Conservation (phyloP, 495 filamentous ascomycete species). For the Daldinia vernicosa region DNA sequence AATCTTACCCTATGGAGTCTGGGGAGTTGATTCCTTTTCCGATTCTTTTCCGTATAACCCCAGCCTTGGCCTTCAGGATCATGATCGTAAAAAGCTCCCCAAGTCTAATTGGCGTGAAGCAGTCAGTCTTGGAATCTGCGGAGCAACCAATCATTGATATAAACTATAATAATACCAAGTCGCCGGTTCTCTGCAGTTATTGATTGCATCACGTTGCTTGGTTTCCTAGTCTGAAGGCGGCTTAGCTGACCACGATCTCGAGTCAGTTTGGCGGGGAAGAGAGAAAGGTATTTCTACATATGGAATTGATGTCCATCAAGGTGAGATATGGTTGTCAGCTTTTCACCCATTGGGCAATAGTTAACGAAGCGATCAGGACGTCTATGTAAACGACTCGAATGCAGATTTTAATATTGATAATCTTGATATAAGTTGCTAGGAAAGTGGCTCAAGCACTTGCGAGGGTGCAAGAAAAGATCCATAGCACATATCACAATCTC, state of each 20-base stretch:
- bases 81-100: slow-evolving; percentile 35
- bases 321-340: neutral
- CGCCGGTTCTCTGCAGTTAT: slow-evolving; percentile 25
- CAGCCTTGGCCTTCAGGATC: slow-evolving; percentile 37
- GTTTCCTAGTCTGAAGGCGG: slow-evolving; percentile 30
- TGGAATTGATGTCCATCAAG: slow-evolving; percentile 17
- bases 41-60: slow-evolving; percentile 43
- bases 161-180: slow-evolving; percentile 27
- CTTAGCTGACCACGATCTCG: slow-evolving; percentile 28
- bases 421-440: neutral
- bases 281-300: slow-evolving; percentile 8
- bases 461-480: neutral
- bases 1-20: slow-evolving; percentile 34
- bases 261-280: slow-evolving; percentile 35
- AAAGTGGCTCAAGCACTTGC: slow-evolving; percentile 1
- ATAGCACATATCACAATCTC: slow-evolving; percentile 6
- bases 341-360: neutral
- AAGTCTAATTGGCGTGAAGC: slow-evolving; percentile 23
- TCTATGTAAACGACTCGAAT: neutral
- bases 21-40: slow-evolving; percentile 39
- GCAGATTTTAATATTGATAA: neutral
- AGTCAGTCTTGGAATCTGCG: slow-evolving; percentile 39
- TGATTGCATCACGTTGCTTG: slow-evolving; percentile 31
- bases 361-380: slow-evolving; percentile 1
- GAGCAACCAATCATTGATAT: slow-evolving; percentile 42